Conservation (phyloP, 345 rosid species). For the Dipteronia dyeriana region DNA sequence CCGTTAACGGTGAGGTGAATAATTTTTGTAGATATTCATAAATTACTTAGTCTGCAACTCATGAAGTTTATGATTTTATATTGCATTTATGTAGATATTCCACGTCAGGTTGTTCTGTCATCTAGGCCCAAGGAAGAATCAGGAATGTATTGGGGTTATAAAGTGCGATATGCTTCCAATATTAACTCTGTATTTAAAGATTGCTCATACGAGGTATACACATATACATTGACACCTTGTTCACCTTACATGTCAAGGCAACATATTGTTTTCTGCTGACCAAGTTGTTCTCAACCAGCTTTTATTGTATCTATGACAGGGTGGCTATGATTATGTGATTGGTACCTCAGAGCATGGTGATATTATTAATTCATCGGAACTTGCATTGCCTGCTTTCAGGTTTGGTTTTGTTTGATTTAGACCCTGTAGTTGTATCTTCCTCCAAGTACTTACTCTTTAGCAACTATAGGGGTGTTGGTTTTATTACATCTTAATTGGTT, state of each 20-base stretch:
- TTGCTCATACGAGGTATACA: conserved; percentile 62
- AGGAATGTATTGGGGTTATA: conserved; percentile 90
- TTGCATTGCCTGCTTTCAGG: conserved; percentile 73
- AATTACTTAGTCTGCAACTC: background rate
- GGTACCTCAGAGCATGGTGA: conserved; percentile 98
- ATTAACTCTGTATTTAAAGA: conserved; percentile 64
- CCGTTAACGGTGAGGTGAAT: background rate
- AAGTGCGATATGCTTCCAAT: conserved; percentile 82
- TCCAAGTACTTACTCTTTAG: background rate
- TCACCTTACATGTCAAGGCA: background rate
- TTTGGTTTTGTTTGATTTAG: conserved; percentile 23
- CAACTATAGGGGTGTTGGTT: background rate
- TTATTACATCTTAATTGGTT: background rate
- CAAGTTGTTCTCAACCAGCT: conserved; percentile 16
- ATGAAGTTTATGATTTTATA: conserved; percentile 19
- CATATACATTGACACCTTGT: background rate
- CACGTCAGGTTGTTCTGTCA: conserved; percentile 61
- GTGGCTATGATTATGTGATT: conserved; percentile 84
- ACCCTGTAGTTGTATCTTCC: conserved; percentile 7
- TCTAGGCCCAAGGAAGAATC: conserved; percentile 77
- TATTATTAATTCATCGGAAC: conserved; percentile 65
- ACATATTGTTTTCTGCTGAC: background rate
- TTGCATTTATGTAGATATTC: conserved; percentile 56
- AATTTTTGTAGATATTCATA: background rate
- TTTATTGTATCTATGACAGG: conserved; percentile 45